These are phyloP conservation scores for Quercus berberidifolia DNA, from an alignment of 306 rosid species.

Conservation along the genomic window DNA sequence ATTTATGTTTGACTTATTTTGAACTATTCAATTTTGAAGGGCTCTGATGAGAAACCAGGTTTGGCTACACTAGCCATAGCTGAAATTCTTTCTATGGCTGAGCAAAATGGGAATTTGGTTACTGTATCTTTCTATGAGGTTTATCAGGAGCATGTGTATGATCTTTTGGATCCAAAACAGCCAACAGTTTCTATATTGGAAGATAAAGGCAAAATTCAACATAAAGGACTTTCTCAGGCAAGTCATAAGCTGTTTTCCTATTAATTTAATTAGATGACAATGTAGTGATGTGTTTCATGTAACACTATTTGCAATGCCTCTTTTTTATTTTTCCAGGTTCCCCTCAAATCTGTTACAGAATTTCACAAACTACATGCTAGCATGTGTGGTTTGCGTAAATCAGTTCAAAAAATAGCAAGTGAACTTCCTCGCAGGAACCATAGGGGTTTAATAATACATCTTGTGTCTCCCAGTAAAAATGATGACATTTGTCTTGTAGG, in stretches of 20 bases:
- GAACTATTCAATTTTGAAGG: constrained; percentile 44
- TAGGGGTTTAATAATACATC: constrained; percentile 64
- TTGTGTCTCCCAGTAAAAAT: constrained; percentile 33
- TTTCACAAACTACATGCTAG: constrained; percentile 46
- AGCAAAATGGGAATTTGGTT: constrained; percentile 45
- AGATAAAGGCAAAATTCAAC: constrained; percentile 64
- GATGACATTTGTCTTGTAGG: constrained; percentile 26
- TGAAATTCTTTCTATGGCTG: constrained; percentile 56
- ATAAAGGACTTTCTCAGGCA: constrained; percentile 79
- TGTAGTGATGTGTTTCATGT: neutral
- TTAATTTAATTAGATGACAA: neutral
- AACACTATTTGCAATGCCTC: neutral
- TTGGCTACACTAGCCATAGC: constrained; percentile 59
- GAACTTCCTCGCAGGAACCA: constrained; percentile 57
- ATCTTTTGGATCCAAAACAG: constrained; percentile 58
- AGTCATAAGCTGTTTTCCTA: constrained; percentile 14
- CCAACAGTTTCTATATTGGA: constrained; percentile 58
- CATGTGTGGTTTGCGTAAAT: constrained; percentile 46
- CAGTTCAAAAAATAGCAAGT: constrained; percentile 37
- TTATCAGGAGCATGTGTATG: constrained; percentile 69
- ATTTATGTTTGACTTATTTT: neutral
- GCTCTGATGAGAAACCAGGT: constrained; percentile 66
- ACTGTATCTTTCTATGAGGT: constrained; percentile 73
- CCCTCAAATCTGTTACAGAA: constrained; percentile 56
- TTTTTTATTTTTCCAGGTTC: constrained; percentile 42